Percentiles rank a stretch among this genome's conserved stretches.
phyloP scores from a whole-genome alignment of 2,329 filamentous ascomycete species.

The Nothophaeocryptopus gaeumannii region DNA sequence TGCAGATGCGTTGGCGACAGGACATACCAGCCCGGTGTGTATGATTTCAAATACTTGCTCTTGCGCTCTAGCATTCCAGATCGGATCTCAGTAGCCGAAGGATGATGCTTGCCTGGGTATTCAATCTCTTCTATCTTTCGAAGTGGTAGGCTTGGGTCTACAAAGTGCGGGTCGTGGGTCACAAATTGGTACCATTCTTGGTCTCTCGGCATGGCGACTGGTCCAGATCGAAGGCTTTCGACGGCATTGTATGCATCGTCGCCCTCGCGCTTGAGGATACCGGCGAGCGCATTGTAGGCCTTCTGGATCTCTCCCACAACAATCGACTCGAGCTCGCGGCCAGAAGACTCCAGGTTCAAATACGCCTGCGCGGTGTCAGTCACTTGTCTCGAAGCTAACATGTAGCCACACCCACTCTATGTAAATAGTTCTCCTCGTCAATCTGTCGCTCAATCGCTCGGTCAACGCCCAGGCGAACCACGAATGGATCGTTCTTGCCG shows the following conservation, averaged over 20 bases:
- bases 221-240: slow-evolving; percentile 77
- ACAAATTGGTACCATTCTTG: slow-evolving; percentile 87
- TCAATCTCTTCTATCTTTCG: slow-evolving; percentile 77
- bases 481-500: slow-evolving; percentile 88
- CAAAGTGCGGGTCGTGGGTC: slow-evolving; percentile 75
- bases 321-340: slow-evolving; percentile 91
- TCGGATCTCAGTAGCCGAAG: slow-evolving; percentile 77
- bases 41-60: slow-evolving; percentile 98
- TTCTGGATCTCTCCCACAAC: slow-evolving; percentile 98
- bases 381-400: neutral
- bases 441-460: slow-evolving; percentile 88
- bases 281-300: slow-evolving; percentile 89
- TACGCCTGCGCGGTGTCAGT: slow-evolving; percentile 64
- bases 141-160: slow-evolving; percentile 78
- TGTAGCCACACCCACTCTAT: slow-evolving; percentile 61
- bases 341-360: slow-evolving; percentile 88
- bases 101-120: slow-evolving; percentile 86
- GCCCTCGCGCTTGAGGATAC: slow-evolving; percentile 86
- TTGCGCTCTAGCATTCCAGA: slow-evolving; percentile 92
- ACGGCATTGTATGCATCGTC: slow-evolving; percentile 75
- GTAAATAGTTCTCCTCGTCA: slow-evolving; percentile 95
- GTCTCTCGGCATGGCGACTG: slow-evolving; percentile 90
- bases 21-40: slow-evolving; percentile 95
- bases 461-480: slow-evolving; percentile 81
- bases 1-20: slow-evolving; percentile 94